These are phyloP conservation scores for Cryptosporidium tyzzeri DNA, from an alignment of 169 alveolate genomes.

Conservation along the genomic window DNA sequence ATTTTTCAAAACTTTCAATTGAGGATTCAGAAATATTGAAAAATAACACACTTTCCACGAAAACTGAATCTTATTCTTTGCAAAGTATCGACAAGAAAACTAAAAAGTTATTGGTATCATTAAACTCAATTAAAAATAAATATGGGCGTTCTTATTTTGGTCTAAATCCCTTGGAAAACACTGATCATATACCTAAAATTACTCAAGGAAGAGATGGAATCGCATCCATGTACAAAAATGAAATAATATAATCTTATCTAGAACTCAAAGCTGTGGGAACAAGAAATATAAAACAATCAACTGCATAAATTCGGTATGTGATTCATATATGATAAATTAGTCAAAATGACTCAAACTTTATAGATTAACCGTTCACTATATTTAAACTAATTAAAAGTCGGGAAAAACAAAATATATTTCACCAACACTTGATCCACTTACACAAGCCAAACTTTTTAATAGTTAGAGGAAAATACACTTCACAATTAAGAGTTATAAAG, in stretches of 20 bases:
- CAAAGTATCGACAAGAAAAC: conserved; percentile 3
- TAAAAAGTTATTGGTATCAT: background rate
- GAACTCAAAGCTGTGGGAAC: too few species aligned
- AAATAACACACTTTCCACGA: background rate
- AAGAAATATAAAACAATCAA: too few species aligned
- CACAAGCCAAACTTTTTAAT: too few species aligned
- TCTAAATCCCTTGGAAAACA: conserved; percentile 41
- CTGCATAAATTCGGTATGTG: too few species aligned
- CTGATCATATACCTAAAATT: conserved; percentile 23
- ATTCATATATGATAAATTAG: too few species aligned
- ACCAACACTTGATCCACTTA: too few species aligned
- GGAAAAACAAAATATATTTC: background rate
- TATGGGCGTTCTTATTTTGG: conserved; percentile 30
- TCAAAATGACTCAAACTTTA: background rate
- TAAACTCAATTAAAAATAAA: background rate
- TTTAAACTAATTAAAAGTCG: too few species aligned
- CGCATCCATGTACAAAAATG: conserved; percentile 46
- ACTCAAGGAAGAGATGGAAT: conserved; percentile 53
- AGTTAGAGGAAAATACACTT: too few species aligned
- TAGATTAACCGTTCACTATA: too few species aligned
- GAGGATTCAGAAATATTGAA: background rate
- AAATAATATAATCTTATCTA: background rate
- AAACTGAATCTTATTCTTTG: background rate
- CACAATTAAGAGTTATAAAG: background rate
- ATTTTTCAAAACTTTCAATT: background rate